Evolutionary conservation across 768 basidiomycete species (phyloP).

Genomic region (Boletus edulis): DNA sequence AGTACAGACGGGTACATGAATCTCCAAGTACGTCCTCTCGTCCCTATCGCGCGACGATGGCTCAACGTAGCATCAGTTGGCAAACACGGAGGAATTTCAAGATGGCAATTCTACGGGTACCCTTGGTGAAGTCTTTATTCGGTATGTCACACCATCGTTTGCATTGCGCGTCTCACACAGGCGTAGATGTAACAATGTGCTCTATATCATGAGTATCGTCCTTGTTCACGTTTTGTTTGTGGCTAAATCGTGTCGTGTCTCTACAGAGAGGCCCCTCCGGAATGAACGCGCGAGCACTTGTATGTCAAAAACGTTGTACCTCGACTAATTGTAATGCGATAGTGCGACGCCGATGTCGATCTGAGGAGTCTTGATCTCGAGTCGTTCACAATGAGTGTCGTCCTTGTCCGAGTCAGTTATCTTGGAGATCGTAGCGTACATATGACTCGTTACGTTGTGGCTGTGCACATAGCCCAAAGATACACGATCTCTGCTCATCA

Average conservation of each 20-base stretch:
- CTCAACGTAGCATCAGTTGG: conserved; percentile 56
- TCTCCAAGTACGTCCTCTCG: conserved; percentile 66
- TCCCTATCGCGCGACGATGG: background rate
- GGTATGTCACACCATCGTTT: conserved; percentile 47
- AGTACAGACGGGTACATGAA: conserved; percentile 99
- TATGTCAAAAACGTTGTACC: conserved; percentile 12
- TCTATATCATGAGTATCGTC: conserved; percentile 83
- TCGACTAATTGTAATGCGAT: conserved; percentile 3
- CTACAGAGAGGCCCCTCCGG: conserved; percentile 75
- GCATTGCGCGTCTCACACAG: conserved; percentile 5
- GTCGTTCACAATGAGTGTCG: too few species aligned
- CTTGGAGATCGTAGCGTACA: too few species aligned
- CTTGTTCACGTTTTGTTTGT: background rate
- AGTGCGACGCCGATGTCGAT: conserved; percentile 1
- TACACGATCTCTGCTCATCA: too few species aligned
- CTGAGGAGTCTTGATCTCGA: background rate
- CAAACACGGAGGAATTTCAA: conserved; percentile 99
- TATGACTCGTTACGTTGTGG: background rate
- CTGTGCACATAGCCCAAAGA: conserved; percentile 2
- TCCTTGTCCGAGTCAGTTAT: too few species aligned
- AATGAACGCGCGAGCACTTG: conserved; percentile 23
- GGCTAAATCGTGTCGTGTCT: conserved; percentile 26
- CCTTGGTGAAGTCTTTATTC: conserved; percentile 98
- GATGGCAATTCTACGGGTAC: conserved; percentile 94
- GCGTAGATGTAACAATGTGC: conserved; percentile 87